Conservation (phyloP, 495 filamentous ascomycete genomes). For the Penicillium atrosanguineum region DNA sequence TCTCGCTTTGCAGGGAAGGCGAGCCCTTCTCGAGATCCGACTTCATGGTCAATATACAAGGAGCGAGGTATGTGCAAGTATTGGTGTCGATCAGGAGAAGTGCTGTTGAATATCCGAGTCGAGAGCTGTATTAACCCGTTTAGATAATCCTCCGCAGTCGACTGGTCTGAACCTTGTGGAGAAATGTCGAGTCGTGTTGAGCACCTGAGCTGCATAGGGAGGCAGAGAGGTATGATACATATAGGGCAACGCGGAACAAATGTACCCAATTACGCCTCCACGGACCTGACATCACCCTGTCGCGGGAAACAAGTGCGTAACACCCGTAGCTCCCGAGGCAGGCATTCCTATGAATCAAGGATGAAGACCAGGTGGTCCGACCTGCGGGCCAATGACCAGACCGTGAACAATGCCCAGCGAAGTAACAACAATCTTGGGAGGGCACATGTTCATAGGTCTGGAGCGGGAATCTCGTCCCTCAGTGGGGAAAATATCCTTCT, state of each 20-base stretch:
- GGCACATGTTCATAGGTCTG: background rate
- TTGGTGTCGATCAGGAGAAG: background rate
- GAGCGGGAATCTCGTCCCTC: background rate
- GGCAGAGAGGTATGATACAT: conserved; percentile 23
- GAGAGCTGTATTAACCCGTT: background rate
- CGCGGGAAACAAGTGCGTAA: conserved; percentile 16
- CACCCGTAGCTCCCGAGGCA: conserved; percentile 12
- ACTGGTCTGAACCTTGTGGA: background rate
- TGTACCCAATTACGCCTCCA: background rate
- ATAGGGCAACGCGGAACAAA: conserved; percentile 8
- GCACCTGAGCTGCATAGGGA: background rate
- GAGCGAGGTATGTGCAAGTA: background rate
- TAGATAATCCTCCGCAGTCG: background rate
- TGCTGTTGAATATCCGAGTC: background rate
- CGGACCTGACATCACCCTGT: conserved; percentile 27
- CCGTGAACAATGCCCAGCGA: background rate
- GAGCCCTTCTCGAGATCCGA: conserved; percentile 24
- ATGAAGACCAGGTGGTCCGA: conserved; percentile 7
- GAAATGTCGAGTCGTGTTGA: background rate
- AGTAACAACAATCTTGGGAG: background rate
- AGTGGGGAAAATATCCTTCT: conserved; percentile 1
- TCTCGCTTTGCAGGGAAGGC: conserved; percentile 15
- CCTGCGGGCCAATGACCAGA: conserved; percentile 6
- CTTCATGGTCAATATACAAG: conserved; percentile 12
- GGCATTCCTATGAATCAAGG: conserved; percentile 31